phyloP scores from a whole-genome alignment of 345 rosid species.

The Geranium brycei region DNA sequence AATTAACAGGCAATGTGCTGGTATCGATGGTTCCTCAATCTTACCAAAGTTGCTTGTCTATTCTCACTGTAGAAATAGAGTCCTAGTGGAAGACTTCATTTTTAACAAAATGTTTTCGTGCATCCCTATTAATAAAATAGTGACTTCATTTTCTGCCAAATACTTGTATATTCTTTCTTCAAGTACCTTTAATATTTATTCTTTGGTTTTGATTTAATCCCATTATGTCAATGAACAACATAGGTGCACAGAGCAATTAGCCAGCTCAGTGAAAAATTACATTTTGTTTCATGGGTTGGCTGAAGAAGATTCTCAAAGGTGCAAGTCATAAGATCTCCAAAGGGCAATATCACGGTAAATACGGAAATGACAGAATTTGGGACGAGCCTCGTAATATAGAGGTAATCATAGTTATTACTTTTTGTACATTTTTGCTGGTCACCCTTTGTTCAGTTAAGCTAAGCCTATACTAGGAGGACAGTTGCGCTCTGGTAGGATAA shows the following conservation, averaged over 20 bases:
- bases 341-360: conserved; percentile 36
- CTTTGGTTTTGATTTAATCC: too few relatives aligned
- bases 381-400: conserved; percentile 41
- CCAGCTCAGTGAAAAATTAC: conserved; percentile 10
- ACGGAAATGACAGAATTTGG: conserved; percentile 29
- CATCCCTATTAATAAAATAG: neutral
- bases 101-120: neutral
- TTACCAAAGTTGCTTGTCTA: too few relatives aligned
- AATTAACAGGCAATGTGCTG: too few relatives aligned
- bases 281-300: conserved; percentile 55
- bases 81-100: neutral
- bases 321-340: conserved; percentile 24
- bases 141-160: neutral
- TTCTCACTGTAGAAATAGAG: neutral
- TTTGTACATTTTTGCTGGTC: too few relatives aligned
- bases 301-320: conserved; percentile 52
- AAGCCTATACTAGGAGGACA: too few relatives aligned
- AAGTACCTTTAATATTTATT: too few relatives aligned
- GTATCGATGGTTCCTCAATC: too few relatives aligned
- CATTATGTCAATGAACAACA: conserved; percentile 1
- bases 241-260: conserved; percentile 23
- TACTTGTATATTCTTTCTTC: neutral
- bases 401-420: conserved; percentile 20
- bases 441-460: too few relatives aligned
- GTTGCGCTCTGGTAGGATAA: too few relatives aligned